Percentiles rank a stretch among this genome's conserved stretches.
These are phyloP conservation scores for Solanum paucissectum DNA, from an alignment of 257 asterid species.

Conservation along the genomic window DNA sequence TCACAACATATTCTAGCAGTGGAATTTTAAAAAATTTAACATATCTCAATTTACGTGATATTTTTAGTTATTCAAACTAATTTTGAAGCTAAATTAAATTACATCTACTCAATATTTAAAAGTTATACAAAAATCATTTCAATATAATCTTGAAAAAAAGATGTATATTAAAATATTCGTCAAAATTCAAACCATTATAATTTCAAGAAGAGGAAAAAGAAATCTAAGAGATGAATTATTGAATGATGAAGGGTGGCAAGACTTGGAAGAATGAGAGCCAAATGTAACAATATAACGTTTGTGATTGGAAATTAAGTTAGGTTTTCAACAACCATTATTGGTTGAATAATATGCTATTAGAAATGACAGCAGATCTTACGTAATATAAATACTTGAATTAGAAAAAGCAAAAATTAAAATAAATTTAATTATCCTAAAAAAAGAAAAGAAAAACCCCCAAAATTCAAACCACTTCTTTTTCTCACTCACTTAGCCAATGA, in stretches of 20 bases:
- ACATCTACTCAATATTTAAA: background rate
- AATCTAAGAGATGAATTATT: background rate
- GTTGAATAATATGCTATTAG: background rate
- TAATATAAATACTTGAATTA: background rate
- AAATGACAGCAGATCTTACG: background rate
- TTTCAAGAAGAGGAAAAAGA: background rate
- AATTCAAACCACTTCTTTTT: too few species aligned
- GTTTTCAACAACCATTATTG: background rate
- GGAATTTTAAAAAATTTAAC: background rate
- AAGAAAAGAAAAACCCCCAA: too few species aligned
- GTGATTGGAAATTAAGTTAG: constrained; percentile 1
- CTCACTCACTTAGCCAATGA: background rate
- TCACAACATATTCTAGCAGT: background rate
- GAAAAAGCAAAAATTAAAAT: too few species aligned
- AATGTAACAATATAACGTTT: background rate
- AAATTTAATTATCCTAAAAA: too few species aligned
- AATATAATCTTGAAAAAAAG: background rate
- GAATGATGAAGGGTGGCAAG: constrained; percentile 7
- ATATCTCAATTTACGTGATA: background rate
- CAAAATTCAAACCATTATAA: background rate
- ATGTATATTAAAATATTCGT: background rate
- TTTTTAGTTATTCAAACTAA: background rate
- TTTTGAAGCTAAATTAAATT: background rate
- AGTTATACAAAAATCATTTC: background rate
- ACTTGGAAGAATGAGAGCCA: constrained; percentile 35